Evolutionary conservation across 73 alveolate genomes (phyloP).

Genomic region (Paramecium caudatum): DNA sequence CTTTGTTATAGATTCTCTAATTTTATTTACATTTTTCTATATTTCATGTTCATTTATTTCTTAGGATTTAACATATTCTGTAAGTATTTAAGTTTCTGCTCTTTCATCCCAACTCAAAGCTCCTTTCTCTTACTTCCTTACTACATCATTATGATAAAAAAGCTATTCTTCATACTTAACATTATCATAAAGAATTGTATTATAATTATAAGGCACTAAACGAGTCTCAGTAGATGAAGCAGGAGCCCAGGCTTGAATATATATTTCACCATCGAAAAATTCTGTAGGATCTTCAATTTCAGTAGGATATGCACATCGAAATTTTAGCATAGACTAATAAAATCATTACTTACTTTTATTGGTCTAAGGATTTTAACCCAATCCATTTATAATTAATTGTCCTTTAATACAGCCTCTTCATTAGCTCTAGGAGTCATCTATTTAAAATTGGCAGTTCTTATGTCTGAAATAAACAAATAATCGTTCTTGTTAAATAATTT

Average conservation of each 20-base stretch:
- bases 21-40: neutral
- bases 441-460: slow-evolving; percentile 67
- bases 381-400: slow-evolving; percentile 64
- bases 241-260: slow-evolving; percentile 65
- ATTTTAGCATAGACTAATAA: slow-evolving; percentile 11
- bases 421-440: slow-evolving; percentile 46
- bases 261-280: slow-evolving; percentile 52
- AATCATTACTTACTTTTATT: neutral
- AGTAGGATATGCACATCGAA: slow-evolving; percentile 63
- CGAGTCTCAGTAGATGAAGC: slow-evolving; percentile 57
- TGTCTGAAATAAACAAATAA: slow-evolving; percentile 59
- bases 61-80: neutral
- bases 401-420: slow-evolving; percentile 53
- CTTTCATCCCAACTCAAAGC: slow-evolving; percentile 59
- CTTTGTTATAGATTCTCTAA: neutral
- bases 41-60: neutral
- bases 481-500: slow-evolving; percentile 52
- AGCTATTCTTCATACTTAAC: slow-evolving; percentile 37
- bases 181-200: slow-evolving; percentile 19
- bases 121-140: neutral
- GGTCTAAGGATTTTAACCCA: slow-evolving; percentile 63
- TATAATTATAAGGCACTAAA: neutral
- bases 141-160: slow-evolving; percentile 63
- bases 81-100: slow-evolving; percentile 51
- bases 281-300: slow-evolving; percentile 56